Evolutionary conservation across 2,329 filamentous ascomycete species (phyloP), one percentile per base, ranked within the genome.

Genomic region (Elsinoe batatas): DNA sequence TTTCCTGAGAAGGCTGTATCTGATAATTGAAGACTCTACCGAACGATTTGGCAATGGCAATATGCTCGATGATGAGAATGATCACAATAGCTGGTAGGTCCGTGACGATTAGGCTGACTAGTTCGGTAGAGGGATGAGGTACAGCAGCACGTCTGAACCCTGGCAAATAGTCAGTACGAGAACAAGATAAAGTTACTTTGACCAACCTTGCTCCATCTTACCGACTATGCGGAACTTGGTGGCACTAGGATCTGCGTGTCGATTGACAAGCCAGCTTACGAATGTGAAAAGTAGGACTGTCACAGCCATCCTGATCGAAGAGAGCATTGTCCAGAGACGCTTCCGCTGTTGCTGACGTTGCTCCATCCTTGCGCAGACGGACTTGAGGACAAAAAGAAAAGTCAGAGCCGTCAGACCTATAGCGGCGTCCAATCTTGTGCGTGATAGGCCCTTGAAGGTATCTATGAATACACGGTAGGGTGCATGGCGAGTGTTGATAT

Each of bases 11-110:
- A 0, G 91, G 91, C 63, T 96, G 84, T 67, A 97, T 96, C n/a
- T 82, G 85, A 71, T 97, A 97, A 73, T 95, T 95, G 76, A 96
- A 96, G 64, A 96, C 81, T 57, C 91, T 81, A 7, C 91, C 93
- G 63, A 97, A 97, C 0, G 91, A 96, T 70, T 97, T 97, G 17
- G 91, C 89, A 60, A 97, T 96, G 47, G 91, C 90, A 63, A 97
- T 95, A 68, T 97, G 91, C 71, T 97, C 93, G 59, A 97, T 94
- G 35, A 97, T 78, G 57, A 97, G 78, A n/a, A 97, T 90, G 61
- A 97, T 95, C 53, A 96, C 84, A 0, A 87, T 84, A 7, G 88
- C 87, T 0, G 93, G 93, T 3, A 97, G 75, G 60, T 96, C 79
- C 42, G 76, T 75, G 1, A 79, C 76, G 64, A 95, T 89, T 0